A percentile compares a stretch with the other conserved stretches of the same genome.
These are phyloP conservation scores for Magnaporthales sp. DNA, from an alignment of 2,329 filamentous ascomycete genomes.

Conservation along the genomic window DNA sequence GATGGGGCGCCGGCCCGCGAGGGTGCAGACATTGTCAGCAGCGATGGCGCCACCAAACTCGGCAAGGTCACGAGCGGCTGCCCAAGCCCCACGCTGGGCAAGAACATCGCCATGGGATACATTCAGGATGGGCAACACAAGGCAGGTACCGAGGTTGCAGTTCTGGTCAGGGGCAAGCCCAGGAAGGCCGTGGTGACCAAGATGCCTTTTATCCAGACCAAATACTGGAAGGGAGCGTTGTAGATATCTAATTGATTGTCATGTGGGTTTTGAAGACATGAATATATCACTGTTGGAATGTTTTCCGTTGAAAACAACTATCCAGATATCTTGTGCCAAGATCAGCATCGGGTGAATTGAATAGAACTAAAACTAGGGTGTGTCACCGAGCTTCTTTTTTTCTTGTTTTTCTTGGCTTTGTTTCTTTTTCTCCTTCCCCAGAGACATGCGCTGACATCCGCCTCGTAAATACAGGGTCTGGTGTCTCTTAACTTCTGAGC, in stretches of 20 bases:
- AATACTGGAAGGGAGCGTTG: slow-evolving; percentile 54
- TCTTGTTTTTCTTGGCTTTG: not conserved
- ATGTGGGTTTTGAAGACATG: not conserved
- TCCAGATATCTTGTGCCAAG: not conserved
- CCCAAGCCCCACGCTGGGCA: slow-evolving; percentile 75
- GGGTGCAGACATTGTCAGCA: slow-evolving; percentile 66
- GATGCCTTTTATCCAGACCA: slow-evolving; percentile 80
- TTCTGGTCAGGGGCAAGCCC: slow-evolving; percentile 68
- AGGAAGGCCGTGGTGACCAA: slow-evolving; percentile 69
- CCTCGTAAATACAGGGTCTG: too few species aligned
- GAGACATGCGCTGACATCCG: too few species aligned
- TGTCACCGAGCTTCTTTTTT: not conserved
- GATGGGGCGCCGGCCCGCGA: slow-evolving; percentile 85
- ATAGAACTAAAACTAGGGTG: not conserved
- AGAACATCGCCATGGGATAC: slow-evolving; percentile 96
- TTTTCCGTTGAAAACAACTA: not conserved
- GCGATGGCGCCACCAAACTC: slow-evolving; percentile 47
- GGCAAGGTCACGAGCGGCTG: slow-evolving; percentile 83
- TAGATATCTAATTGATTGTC: slow-evolving; percentile 7
- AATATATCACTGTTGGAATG: not conserved
- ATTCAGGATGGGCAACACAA: slow-evolving; percentile 76
- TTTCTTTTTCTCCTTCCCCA: not conserved
- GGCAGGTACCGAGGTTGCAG: slow-evolving; percentile 69
- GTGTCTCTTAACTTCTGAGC: not conserved
- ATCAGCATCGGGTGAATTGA: not conserved